Evolutionary conservation across 164 flowering plant genomes (phyloP), one percentile per base, ranked within the genome.

Genomic region (Malania oleifera): DNA sequence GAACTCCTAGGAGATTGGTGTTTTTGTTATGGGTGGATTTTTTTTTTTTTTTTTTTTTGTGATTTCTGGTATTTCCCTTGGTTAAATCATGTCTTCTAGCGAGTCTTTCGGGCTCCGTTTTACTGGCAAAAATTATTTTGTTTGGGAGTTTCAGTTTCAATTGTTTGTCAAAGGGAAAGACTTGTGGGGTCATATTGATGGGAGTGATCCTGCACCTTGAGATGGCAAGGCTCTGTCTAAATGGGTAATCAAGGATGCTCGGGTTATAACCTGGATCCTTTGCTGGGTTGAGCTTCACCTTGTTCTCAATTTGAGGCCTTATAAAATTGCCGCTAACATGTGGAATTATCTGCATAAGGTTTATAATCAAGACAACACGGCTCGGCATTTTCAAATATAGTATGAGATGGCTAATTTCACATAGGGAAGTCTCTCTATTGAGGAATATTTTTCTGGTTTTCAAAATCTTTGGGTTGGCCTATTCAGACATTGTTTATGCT

Each of bases 371-470:
- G 25, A 49, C 53, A 49, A 49, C 53, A 20, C 53, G 12, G 13
- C 25, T 49, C 11, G 28, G n/a, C 1, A 25, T 9, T 23, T 49
- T 49, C 28, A 49, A 9, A 18, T 49, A 7, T 1, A 49, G 31
- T 49, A 49, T 49, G 53, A 49, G 27, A 19, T 49, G 53, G 53
- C 31, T 49, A 9, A 49, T 23, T 44, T 49, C 31, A 49, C 53
- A 49, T 6, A 49, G 18, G 46, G 18, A 1, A 10, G 28, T 49
- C 53, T 49, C 31, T 49, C 28, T 1, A 14, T 23, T 22, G 27
- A 27, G 27, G 31, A 49, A 49, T 19, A 49, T 49, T 49, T 49
- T 27, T 49, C 53, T 49, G 27, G 53, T 49, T 49, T 49, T 39
- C 43, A 44, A 44, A 44, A 44, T 20, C 48, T 44, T 44, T 44